Conservation (phyloP, 495 filamentous ascomycete genomes). For the Xylaria flabelliformis region DNA sequence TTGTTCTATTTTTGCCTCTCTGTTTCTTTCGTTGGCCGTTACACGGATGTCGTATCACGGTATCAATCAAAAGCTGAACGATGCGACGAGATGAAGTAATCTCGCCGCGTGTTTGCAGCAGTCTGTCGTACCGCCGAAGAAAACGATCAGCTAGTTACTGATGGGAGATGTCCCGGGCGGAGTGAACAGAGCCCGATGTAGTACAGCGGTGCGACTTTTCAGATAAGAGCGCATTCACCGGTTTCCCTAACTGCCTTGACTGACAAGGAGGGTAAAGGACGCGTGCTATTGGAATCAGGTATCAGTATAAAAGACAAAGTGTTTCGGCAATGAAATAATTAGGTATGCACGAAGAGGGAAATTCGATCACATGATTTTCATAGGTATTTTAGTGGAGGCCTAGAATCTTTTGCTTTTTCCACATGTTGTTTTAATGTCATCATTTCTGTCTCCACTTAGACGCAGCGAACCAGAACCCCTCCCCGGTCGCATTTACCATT, state of each 20-base stretch:
- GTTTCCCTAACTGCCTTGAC: neutral
- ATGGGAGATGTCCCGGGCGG: constrained; percentile 13
- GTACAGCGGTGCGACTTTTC: constrained; percentile 21
- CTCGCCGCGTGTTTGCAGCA: constrained; percentile 20
- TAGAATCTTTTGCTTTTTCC: neutral
- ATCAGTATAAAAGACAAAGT: neutral
- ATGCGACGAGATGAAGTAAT: constrained; percentile 19
- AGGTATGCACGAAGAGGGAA: neutral
- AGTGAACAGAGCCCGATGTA: constrained; percentile 19
- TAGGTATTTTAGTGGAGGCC: neutral
- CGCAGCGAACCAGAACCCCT: constrained; percentile 5
- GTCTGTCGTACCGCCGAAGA: constrained; percentile 20
- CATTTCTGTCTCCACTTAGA: constrained; percentile 7
- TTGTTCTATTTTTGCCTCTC: neutral
- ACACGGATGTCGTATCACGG: constrained; percentile 25
- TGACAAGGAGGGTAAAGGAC: neutral
- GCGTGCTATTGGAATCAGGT: neutral
- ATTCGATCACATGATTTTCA: constrained; percentile 11
- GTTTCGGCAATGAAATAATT: neutral
- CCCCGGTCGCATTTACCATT: constrained; percentile 14
- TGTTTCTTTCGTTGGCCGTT: constrained; percentile 17
- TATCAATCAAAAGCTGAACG: constrained; percentile 14
- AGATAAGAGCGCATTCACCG: neutral
- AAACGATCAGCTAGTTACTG: constrained; percentile 2
- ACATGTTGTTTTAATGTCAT: constrained; percentile 15